Evolutionary conservation across 1,284 basidiomycete genomes (phyloP).

Genomic region (Rhodotorula mucilaginosa): DNA sequence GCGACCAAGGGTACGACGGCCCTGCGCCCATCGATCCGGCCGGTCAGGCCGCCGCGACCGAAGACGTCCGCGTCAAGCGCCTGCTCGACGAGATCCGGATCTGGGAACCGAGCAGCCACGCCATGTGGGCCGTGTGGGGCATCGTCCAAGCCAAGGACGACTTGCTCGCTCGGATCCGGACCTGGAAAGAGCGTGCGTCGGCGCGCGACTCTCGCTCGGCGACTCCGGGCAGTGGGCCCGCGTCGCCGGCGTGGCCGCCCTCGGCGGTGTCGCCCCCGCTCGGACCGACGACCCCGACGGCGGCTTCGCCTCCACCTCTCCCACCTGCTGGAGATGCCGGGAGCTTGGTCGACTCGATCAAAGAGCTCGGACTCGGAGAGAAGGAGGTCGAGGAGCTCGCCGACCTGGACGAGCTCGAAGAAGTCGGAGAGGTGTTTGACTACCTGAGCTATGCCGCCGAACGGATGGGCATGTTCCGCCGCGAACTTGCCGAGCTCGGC

Average conservation of each 20-base stretch:
- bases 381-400: slow-evolving; percentile 19
- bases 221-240: not conserved
- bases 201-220: not conserved
- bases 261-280: not conserved
- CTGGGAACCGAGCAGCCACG: slow-evolving; percentile 85
- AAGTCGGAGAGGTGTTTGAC: slow-evolving; percentile 39
- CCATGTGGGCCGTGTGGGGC: slow-evolving; percentile 89
- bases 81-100: slow-evolving; percentile 73
- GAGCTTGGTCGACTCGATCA: slow-evolving; percentile 4
- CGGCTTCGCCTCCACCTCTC: not conserved
- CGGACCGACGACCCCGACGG: not conserved
- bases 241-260: not conserved
- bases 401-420: slow-evolving; percentile 26
- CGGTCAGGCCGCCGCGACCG: not conserved
- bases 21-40: not conserved
- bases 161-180: slow-evolving; percentile 49
- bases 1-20: slow-evolving; percentile 37
- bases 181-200: slow-evolving; percentile 34
- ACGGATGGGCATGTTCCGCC: slow-evolving; percentile 40
- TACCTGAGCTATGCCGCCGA: slow-evolving; percentile 42
- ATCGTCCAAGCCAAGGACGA: slow-evolving; percentile 83
- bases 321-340: not conserved
- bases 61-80: slow-evolving; percentile 41
- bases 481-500: slow-evolving; percentile 25
- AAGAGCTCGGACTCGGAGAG: slow-evolving; percentile 6